Evolutionary conservation across 768 basidiomycete species (phyloP), one percentile per base, ranked within the genome.

Genomic region (Boletus sp.): DNA sequence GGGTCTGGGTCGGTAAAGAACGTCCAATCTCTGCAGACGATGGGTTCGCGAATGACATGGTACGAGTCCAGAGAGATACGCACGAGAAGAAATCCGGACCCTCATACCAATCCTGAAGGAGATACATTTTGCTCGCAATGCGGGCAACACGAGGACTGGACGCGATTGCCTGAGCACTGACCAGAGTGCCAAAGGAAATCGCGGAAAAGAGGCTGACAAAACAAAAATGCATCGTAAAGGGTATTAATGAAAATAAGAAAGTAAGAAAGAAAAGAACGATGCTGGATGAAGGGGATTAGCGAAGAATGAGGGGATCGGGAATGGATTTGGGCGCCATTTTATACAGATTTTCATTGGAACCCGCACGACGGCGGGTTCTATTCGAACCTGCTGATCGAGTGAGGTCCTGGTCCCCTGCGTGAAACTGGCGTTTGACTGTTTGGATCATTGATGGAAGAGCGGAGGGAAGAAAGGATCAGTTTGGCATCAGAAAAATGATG

Each of bases 1-100:
- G 90, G 90, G 68, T 92, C 90, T 4, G 68, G 2, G 3, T 58
- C 73, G 18, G 75, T 74, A 71, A 80, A 88, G 73, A 86, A 92
- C 30, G 81, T 71, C 85, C 85, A 91, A 11, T 78, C 64, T 42
- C 87, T 90, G 59, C 37, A 55, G 32, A 39, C 47, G 40, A 45
- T 51, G 52, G 33, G 57, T 24, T 28, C 18, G n/a, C 29, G 33
- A 18, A 48, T 39, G 51, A 46, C 15, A 12, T 12, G 44, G 7
- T 33, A 28, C 15, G 2, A 40, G 28, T 7, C 18, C 37, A 45
- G 9, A 39, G 20, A n/a, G 47, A 47, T 20, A 77, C 73, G 35
- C 62, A 86, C 86, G 80, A 72, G 56, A 89, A 71, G 73, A 90
- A 87, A 46, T 73, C 73, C 10, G 78, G 17, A 6, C 82, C 85